A percentile compares a stretch with the other conserved stretches of the same genome.
Evolutionary conservation across 176 grass and related monocot species (phyloP).

Genomic region (Chrysopogon serrulatus): DNA sequence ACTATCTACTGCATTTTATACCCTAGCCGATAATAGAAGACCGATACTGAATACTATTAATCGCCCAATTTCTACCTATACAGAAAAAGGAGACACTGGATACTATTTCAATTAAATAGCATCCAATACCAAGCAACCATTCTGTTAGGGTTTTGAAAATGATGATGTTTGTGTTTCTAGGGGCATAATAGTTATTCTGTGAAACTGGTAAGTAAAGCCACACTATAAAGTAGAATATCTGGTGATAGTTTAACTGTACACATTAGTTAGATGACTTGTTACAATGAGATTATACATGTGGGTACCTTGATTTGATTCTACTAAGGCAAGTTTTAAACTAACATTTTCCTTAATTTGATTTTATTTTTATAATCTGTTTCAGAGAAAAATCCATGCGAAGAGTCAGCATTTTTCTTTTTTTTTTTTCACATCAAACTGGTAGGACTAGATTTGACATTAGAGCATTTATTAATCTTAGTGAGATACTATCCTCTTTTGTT

Average conservation of each 20-base stretch:
- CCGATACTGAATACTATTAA: not conserved
- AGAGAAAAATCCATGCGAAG: not conserved
- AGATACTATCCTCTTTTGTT: not conserved
- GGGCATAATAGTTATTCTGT: not conserved
- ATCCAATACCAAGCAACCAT: not conserved
- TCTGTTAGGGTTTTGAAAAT: not conserved
- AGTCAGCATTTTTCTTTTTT: not conserved
- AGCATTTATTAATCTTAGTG: not conserved
- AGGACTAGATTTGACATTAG: not conserved
- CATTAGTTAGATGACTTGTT: not conserved
- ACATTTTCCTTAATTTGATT: constrained; percentile 4
- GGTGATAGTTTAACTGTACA: not conserved
- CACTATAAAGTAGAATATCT: not conserved
- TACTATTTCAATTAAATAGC: not conserved
- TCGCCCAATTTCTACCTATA: not conserved
- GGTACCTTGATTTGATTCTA: not conserved
- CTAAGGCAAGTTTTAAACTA: not conserved
- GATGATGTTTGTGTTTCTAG: not conserved
- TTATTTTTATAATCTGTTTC: not conserved
- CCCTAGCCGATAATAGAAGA: not conserved
- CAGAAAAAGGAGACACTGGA: not conserved
- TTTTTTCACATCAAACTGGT: not conserved
- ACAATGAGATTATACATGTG: not conserved
- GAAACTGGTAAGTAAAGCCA: not conserved
- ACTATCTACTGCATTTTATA: not conserved